Conservation (phyloP, 805 yeast genomes). For the Metschnikowia orientalis region DNA sequence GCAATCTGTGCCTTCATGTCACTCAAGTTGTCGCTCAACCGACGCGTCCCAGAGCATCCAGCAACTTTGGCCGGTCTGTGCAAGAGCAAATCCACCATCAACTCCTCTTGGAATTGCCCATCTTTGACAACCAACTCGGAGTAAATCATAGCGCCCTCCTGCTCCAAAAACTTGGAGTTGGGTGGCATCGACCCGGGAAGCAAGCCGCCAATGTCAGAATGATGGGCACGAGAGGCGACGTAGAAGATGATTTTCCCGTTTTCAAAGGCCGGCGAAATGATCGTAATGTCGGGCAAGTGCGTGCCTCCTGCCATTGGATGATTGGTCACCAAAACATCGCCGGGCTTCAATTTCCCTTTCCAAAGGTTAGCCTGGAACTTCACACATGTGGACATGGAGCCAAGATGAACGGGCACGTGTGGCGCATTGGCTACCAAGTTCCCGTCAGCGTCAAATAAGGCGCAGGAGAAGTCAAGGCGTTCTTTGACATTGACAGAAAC, state of each 20-base stretch:
- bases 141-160: slow-evolving; percentile 87
- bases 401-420: slow-evolving; percentile 43
- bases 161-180: slow-evolving; percentile 73
- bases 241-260: slow-evolving; percentile 57
- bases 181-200: slow-evolving; percentile 96
- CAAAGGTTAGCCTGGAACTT: slow-evolving; percentile 38
- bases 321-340: slow-evolving; percentile 42
- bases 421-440: slow-evolving; percentile 46
- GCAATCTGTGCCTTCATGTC: slow-evolving; percentile 42
- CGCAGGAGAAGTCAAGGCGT: slow-evolving; percentile 44
- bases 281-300: slow-evolving; percentile 62
- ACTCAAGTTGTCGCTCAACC: slow-evolving; percentile 76
- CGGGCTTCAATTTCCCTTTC: slow-evolving; percentile 36
- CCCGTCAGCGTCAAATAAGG: slow-evolving; percentile 38
- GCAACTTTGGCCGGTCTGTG: slow-evolving; percentile 76
- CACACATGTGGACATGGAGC: slow-evolving; percentile 46
- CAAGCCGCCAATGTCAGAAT: slow-evolving; percentile 92
- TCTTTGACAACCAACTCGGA: slow-evolving; percentile 66
- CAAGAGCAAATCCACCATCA: slow-evolving; percentile 56
- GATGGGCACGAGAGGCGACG: slow-evolving; percentile 94
- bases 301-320: slow-evolving; percentile 43
- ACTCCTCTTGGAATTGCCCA: slow-evolving; percentile 73
- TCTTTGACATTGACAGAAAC: slow-evolving; percentile 45
- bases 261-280: slow-evolving; percentile 81
- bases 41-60: slow-evolving; percentile 87